Evolutionary conservation across 129 eudicot species (phyloP), one percentile per base, ranked within the genome.

Genomic region (Dittrichia graveolens): DNA sequence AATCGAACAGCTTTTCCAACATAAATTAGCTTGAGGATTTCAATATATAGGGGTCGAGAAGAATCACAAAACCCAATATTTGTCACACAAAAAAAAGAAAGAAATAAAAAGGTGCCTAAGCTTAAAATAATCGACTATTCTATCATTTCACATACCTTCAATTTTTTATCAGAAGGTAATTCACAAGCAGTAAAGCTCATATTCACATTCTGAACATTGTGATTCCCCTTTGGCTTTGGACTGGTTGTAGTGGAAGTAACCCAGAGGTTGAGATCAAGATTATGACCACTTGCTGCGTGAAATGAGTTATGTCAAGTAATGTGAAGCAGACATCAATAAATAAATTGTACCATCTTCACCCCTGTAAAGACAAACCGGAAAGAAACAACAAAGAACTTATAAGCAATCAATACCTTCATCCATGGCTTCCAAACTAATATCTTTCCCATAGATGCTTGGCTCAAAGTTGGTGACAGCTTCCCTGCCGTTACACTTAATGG

Each of bases 391-490:
- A 31, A 62, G 4, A 55, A 35, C 42, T 35, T 16, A 50, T 34
- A 65, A 48, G 13, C 10, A 35, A 12, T 11, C 54, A 56, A 15
- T 82, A 86, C 97, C 97, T 80, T 78, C 86, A 79, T 75, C 71
- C 52, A 63, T 67, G 72, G 80, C 70, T 75, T 65, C 81, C 70
- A 80, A 7, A 18, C 64, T 58, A 49, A 71, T 65, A 61, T 85
- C 88, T 12, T 69, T 66, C 56, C 79, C 83, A 71, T 85, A 85
- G 63, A 78, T 57, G 60, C 84, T 65, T 39, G 87, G 86, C 83
- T 90, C 89, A 62, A 90, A 90, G 82, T 90, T 87, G 53, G 97
- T 86, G 40, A 87, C 83, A 11, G 91, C 95, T 75, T 85, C 97
- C 65, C 81, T 66, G 16, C 97, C 91, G 57, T 81, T 87, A 61